These are phyloP conservation scores for Aspergillus tamarii DNA, from an alignment of 2,329 filamentous ascomycete genomes.

Conservation along the genomic window DNA sequence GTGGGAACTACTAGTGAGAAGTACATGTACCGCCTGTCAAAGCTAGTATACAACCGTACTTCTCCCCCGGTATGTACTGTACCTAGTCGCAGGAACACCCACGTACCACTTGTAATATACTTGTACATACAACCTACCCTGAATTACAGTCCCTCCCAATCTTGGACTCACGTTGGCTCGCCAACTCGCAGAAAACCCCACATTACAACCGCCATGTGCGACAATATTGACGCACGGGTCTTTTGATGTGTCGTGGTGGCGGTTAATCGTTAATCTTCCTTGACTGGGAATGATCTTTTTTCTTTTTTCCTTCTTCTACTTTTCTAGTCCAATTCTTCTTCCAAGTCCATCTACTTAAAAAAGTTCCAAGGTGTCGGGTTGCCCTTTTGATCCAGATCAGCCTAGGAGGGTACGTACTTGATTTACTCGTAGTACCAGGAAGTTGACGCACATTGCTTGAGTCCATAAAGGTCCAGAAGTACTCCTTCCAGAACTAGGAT, in stretches of 20 bases:
- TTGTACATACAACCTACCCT: neutral
- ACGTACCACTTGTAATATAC: neutral
- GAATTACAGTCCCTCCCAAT: neutral
- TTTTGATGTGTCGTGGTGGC: neutral
- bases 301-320: neutral
- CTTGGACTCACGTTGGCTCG: neutral
- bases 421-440: neutral
- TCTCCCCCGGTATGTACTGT: neutral
- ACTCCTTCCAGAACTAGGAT: neutral
- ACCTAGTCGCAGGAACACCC: neutral
- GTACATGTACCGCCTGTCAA: neutral
- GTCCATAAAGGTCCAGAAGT: neutral
- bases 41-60: neutral
- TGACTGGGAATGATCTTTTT: neutral
- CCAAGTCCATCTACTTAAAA: neutral
- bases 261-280: neutral
- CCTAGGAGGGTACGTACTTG: neutral
- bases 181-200: neutral
- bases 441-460: neutral
- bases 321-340: neutral
- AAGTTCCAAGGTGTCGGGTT: neutral
- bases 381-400: neutral
- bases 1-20: too few species aligned
- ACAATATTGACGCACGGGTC: slow-evolving; percentile 2
- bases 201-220: slow-evolving; percentile 5